Percentiles rank a stretch among this genome's conserved stretches.
Conservation (phyloP, 257 asterid species). For the Oldenlandia corymbosa region DNA sequence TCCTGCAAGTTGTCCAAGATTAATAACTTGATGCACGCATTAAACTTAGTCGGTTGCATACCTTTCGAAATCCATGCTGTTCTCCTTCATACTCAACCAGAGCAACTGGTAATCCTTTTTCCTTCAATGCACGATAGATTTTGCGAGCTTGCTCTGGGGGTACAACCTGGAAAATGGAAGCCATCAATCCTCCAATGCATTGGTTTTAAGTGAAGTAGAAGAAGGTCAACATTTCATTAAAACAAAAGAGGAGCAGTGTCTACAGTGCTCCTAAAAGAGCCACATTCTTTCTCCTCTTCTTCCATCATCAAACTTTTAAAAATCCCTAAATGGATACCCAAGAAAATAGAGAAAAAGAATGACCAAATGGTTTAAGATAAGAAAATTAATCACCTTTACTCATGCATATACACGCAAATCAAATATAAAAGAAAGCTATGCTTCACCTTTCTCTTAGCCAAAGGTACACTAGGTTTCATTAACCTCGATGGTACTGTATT, state of each 20-base stretch:
- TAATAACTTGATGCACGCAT: background rate
- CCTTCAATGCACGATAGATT: constrained; percentile 74
- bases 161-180: constrained; percentile 52
- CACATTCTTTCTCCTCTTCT: background rate
- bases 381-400: too few species aligned
- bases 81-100: constrained; percentile 91
- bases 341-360: background rate
- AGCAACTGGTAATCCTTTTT: constrained; percentile 81
- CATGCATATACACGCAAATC: too few species aligned
- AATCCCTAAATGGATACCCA: background rate
- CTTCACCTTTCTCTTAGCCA: background rate
- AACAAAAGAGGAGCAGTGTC: background rate
- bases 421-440: background rate
- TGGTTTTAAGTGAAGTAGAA: background rate
- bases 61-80: constrained; percentile 95
- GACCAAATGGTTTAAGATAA: background rate
- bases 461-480: background rate
- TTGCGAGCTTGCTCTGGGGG: constrained; percentile 84
- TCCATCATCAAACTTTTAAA: background rate
- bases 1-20: background rate
- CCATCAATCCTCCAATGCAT: constrained; percentile 17
- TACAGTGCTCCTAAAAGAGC: background rate
- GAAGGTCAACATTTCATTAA: background rate
- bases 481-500: too few species aligned
- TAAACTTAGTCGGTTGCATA: constrained; percentile 11